These are phyloP conservation scores for Peterozyma xylosa DNA, from an alignment of 805 yeast genomes.

Conservation along the genomic window DNA sequence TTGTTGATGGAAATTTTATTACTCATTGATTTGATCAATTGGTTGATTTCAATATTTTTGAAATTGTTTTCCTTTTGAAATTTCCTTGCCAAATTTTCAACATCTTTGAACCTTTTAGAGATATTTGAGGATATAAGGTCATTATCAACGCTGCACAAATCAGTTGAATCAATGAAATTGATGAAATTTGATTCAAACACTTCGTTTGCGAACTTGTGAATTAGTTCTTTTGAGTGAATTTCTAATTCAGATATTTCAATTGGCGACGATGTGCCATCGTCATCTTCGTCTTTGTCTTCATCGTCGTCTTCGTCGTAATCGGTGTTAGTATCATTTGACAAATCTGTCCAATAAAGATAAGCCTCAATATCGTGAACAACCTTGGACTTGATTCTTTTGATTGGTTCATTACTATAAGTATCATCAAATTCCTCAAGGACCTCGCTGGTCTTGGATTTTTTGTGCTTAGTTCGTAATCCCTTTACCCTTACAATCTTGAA, in stretches of 20 bases:
- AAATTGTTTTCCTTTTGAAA: constrained; percentile 64
- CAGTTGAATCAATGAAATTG: constrained; percentile 22
- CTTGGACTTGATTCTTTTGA: constrained; percentile 1
- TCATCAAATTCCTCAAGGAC: constrained; percentile 4
- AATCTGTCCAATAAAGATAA: constrained; percentile 8
- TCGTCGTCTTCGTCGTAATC: constrained; percentile 8
- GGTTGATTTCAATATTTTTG: constrained; percentile 38
- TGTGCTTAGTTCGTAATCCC: constrained; percentile 52
- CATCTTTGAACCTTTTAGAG: constrained; percentile 76
- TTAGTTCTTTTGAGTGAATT: constrained; percentile 6
- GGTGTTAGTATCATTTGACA: constrained; percentile 5
- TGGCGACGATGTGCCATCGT: background rate
- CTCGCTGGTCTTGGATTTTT: constrained; percentile 10
- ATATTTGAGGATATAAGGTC: constrained; percentile 28
- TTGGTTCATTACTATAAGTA: background rate
- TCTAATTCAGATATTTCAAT: constrained; percentile 7
- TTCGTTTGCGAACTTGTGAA: constrained; percentile 5
- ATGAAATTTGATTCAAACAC: constrained; percentile 6
- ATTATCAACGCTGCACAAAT: constrained; percentile 16
- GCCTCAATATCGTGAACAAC: constrained; percentile 6
- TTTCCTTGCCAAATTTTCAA: constrained; percentile 82
- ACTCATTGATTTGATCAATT: constrained; percentile 25
- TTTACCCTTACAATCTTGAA: constrained; percentile 66
- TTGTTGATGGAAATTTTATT: constrained; percentile 58
- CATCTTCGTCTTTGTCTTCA: constrained; percentile 1